phyloP scores from a whole-genome alignment of 2,329 filamentous ascomycete genomes.

The Pseudogymnoascus sp. region DNA sequence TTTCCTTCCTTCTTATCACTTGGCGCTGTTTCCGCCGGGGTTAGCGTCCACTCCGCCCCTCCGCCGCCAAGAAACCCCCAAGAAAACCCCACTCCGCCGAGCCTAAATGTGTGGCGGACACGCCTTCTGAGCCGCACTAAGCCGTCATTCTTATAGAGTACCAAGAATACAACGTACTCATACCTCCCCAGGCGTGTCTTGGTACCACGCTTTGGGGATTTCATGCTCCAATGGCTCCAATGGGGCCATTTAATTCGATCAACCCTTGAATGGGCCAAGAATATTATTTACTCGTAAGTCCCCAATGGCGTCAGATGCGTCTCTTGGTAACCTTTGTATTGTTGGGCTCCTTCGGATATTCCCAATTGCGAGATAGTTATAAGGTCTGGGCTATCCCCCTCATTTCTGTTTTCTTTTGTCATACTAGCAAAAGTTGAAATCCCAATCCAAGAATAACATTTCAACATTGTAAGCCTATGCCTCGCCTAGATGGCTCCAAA shows the following conservation, averaged over 20 bases:
- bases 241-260: background rate
- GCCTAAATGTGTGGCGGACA: background rate
- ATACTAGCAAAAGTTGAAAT: constrained; percentile 1
- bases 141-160: background rate
- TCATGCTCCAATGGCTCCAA: background rate
- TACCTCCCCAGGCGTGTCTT: background rate
- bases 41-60: constrained; percentile 1
- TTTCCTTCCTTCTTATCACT: background rate
- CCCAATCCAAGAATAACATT: background rate
- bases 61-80: background rate
- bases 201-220: background rate
- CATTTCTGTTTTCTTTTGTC: constrained; percentile 2
- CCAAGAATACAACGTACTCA: constrained; percentile 2
- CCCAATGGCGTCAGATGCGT: background rate
- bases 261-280: background rate
- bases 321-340: background rate
- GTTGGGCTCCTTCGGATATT: background rate
- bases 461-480: constrained; percentile 8
- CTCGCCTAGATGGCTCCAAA: constrained; percentile 8
- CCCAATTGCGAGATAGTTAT: constrained; percentile 3
- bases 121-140: background rate
- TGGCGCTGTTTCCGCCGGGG: background rate
- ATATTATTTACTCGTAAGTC: constrained; percentile 5
- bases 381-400: background rate
- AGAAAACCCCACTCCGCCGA: constrained; percentile 1